Base-by-base conservation (phyloP, 2,329 filamentous ascomycete genomes). In the Colletotrichum abscissum region DNA sequence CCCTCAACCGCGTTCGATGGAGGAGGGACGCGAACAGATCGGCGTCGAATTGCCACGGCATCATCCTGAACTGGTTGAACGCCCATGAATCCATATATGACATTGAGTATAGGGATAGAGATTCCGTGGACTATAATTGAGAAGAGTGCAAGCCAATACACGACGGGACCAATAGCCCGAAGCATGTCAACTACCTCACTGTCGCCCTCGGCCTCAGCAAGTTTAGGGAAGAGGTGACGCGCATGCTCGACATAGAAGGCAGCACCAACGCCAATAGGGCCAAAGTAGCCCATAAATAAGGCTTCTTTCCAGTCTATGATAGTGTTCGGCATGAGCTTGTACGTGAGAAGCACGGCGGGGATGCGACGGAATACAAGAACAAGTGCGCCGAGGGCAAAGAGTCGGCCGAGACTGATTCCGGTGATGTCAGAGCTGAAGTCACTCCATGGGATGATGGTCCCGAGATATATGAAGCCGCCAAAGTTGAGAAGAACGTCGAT, bases 191-290 rank as follows among this genome's bases (percentile, higher is more conserved):
- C 76, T 0, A 77, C 78, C 73, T 83, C 81, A 54, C 81, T 80
- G 14, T 77, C 78, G 74, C 84, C 83, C 2, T n/a, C 54, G 3
- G 80, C 82, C 2, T 81, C 69, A 30, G 78, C 80, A 0, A 79
- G 70, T 5, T 80, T 70, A 0, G 84, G 84, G 69, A 86, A 85
- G 4, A 87, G 76, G 12, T 86, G 80, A 8, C 80, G 79, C 2
- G 84, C 82, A 70, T 87, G 85, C 75, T 87, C 84, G 16, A 95
- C 86, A 80, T 95, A 95, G 80, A 95, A 95, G 28, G 94, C 88
- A 0, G 93, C 93, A 24, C 91, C 92, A 9, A 94, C 92, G 2
- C 93, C 93, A 59, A 95, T 95, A 0, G 93, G 93, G 0, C 93
- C 93, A 76, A 95, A 95, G 72, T 91, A 90, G 0, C 89, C 89